phyloP scores from a whole-genome alignment of 257 asterid genomes.

The Solanum virginianum region DNA sequence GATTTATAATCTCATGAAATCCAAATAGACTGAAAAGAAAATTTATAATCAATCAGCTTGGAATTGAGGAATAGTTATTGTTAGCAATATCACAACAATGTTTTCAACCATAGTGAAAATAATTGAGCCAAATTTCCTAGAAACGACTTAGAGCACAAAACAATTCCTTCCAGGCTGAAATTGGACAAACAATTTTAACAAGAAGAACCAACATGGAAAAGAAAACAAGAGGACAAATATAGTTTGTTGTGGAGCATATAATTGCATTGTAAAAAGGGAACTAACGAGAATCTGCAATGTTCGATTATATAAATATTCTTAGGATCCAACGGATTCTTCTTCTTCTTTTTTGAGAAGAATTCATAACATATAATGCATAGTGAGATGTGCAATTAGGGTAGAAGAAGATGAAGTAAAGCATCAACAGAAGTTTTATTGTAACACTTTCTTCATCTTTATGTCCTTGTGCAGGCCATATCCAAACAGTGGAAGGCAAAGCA shows the following conservation, averaged over 20 bases:
- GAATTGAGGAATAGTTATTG: not conserved
- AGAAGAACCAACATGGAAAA: not conserved
- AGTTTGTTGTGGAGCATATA: not conserved
- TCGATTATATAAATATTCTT: not conserved
- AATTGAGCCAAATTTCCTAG: not conserved
- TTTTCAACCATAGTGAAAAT: not conserved
- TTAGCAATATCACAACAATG: not conserved
- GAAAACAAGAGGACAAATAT: not conserved
- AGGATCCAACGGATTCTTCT: not conserved
- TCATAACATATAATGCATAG: not conserved
- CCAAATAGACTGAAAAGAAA: not conserved
- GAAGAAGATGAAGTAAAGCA: not conserved
- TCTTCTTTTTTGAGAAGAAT: not conserved
- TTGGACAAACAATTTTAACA: not conserved
- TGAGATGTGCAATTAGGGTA: not conserved
- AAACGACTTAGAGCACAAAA: not conserved
- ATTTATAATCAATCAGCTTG: not conserved
- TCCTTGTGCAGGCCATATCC: not conserved
- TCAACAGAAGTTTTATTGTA: not conserved
- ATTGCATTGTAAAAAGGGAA: not conserved
- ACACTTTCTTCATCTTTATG: not conserved
- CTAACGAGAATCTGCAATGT: not conserved
- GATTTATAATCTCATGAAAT: not conserved
- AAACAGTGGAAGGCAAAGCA: not conserved
- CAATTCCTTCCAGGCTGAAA: not conserved